Percentiles rank a stretch among this genome's conserved stretches.
phyloP scores from a whole-genome alignment of 441 rosid species.

The Euphorbia corollata region DNA sequence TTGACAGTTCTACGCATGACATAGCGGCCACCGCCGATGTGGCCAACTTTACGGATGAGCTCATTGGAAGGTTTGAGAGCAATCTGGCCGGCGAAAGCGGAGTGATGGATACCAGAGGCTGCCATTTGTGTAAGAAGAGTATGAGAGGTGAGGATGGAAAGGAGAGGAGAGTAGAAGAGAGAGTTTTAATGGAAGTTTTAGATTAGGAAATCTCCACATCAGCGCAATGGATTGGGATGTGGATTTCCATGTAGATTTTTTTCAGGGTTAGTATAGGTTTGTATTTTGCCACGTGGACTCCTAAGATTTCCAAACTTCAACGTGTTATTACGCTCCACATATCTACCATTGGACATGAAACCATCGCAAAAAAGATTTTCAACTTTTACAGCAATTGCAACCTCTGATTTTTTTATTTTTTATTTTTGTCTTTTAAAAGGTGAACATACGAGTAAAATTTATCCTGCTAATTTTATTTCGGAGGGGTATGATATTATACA shows the following conservation, averaged over 20 bases:
- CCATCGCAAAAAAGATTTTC: too few relatives aligned
- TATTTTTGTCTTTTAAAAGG: too few relatives aligned
- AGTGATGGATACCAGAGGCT: slow-evolving; percentile 56
- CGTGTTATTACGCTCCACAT: too few relatives aligned
- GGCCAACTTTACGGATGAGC: slow-evolving; percentile 46
- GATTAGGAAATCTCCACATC: slow-evolving; percentile 53
- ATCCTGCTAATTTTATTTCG: too few relatives aligned
- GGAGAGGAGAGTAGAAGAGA: neutral
- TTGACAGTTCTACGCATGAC: slow-evolving; percentile 76
- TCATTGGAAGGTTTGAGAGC: slow-evolving; percentile 53
- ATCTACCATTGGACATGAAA: too few relatives aligned
- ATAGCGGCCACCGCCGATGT: slow-evolving; percentile 47
- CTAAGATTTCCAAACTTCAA: too few relatives aligned
- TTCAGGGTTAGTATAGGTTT: slow-evolving; percentile 8
- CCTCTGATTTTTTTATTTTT: too few relatives aligned
- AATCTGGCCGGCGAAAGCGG: slow-evolving; percentile 58
- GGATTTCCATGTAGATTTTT: slow-evolving; percentile 29
- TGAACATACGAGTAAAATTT: too few relatives aligned
- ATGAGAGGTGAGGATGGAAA: neutral
- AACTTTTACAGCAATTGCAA: too few relatives aligned
- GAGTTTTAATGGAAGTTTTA: slow-evolving; percentile 34
- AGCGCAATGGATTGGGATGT: slow-evolving; percentile 26
- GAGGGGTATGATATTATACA: too few relatives aligned
- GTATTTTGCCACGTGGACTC: slow-evolving; percentile 28
- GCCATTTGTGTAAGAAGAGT: slow-evolving; percentile 32